Evolutionary conservation across 2,329 filamentous ascomycete species (phyloP).

Genomic region (Phaeosphaeria sp.): DNA sequence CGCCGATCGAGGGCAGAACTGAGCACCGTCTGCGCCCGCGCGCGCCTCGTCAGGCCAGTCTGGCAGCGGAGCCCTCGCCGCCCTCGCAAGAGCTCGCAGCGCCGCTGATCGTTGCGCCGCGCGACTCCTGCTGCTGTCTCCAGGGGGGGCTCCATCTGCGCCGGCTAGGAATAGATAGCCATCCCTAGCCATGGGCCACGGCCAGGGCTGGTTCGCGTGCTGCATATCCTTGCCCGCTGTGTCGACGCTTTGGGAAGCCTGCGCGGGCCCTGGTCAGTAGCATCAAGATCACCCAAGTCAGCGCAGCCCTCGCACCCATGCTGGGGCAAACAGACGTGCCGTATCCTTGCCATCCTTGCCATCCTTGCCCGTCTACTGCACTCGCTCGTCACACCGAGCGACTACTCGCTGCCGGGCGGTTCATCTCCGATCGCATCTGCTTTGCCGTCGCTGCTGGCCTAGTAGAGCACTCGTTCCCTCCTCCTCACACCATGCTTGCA

Average conservation of each 20-base stretch:
- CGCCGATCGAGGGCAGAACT: constrained; percentile 25
- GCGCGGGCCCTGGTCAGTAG: constrained; percentile 11
- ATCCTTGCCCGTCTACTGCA: constrained; percentile 23
- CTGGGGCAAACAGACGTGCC: constrained; percentile 27
- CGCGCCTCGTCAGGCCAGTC: background rate
- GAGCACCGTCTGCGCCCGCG: background rate
- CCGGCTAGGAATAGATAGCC: constrained; percentile 18
- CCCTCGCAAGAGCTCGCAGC: background rate
- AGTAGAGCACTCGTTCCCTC: constrained; percentile 22
- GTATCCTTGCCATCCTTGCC: constrained; percentile 17
- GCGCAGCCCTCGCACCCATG: constrained; percentile 15
- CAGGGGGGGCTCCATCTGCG: constrained; percentile 23
- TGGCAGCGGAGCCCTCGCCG: background rate
- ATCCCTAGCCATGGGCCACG: too few species aligned
- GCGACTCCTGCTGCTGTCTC: constrained; percentile 5
- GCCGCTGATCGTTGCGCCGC: constrained; percentile 13
- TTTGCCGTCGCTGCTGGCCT: constrained; percentile 24
- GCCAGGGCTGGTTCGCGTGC: constrained; percentile 27
- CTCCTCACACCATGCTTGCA: constrained; percentile 34
- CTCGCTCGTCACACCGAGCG: constrained; percentile 29
- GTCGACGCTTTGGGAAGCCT: constrained; percentile 18
- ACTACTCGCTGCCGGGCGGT: constrained; percentile 36
- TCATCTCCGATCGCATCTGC: constrained; percentile 50
- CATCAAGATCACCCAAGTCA: constrained; percentile 21
- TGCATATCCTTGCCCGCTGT: constrained; percentile 26